Conservation (phyloP, 306 rosid genomes). For the Castanea mollissima region DNA sequence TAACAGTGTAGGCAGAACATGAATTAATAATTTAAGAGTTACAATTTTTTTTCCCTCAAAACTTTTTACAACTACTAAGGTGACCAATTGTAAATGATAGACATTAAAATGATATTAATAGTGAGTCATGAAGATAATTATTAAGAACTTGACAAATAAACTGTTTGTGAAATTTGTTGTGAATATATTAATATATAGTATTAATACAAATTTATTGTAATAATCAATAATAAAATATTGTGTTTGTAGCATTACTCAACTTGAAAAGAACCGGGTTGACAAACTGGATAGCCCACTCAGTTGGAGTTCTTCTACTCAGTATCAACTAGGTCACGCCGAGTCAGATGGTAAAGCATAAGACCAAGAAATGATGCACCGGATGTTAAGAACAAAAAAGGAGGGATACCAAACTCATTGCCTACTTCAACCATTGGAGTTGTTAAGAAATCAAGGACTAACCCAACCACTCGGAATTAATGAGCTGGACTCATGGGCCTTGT, state of each 20-base stretch:
- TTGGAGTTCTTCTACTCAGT: slow-evolving; percentile 1
- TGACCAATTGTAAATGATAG: no score
- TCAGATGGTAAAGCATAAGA: slow-evolving; percentile 32
- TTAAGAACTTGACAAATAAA: no score
- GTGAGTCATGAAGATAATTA: no score
- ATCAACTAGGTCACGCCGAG: background rate
- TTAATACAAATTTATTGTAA: no score
- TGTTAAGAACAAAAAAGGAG: slow-evolving; percentile 42
- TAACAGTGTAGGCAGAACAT: slow-evolving; percentile 27
- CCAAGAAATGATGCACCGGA: slow-evolving; percentile 53
- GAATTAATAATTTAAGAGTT: background rate
- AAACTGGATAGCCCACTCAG: slow-evolving; percentile 36
- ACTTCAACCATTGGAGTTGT: slow-evolving; percentile 45
- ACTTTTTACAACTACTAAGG: no score
- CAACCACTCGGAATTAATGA: no score
- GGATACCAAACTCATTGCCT: slow-evolving; percentile 44
- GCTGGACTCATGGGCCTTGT: slow-evolving; percentile 16
- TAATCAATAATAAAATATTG: no score
- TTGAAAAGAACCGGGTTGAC: slow-evolving; percentile 27
- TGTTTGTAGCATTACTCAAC: no score
- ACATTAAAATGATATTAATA: no score
- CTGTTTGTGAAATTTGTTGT: no score
- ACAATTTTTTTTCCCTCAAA: no score
- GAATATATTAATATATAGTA: no score
- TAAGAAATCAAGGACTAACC: slow-evolving; percentile 37